Evolutionary conservation across 768 basidiomycete species (phyloP), one percentile per base, ranked within the genome.

Genomic region (Hygrophoropsis aurantiaca): DNA sequence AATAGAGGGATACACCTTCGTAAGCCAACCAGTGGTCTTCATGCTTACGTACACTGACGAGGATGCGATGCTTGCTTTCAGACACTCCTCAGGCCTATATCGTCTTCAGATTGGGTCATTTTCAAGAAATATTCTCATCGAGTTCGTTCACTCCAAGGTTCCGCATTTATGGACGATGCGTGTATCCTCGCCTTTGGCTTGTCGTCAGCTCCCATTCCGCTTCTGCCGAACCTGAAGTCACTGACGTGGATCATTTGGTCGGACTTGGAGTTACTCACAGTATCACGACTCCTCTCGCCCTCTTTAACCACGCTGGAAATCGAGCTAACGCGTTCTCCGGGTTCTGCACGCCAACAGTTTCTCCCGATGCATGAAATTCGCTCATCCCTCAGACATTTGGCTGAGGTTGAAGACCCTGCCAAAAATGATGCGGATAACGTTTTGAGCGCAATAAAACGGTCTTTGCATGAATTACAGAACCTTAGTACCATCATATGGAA

Each of bases 81-180:
- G 62, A 24, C 15, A 15, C 55, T 64, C 30, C 56, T 45, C 36
- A 56, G 63, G 23, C 44, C 60, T 30, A 62, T 64, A 59, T 53
- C 53, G 10, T 36, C 59, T 8, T 54, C 33, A 35, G 65, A 64
- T 47, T 64, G 65, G 63, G 50, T 52, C 13, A 46, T 54, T 20
- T 64, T 66, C 43, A 60, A 47, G 11, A 52, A 20, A 40, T 65
- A 66, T 50, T 57, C 62, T 11, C 44, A 42, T 33, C 55, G 63
- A 18, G 26, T 64, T 35, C 62, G 51, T 26, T 9, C 8, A 19
- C 15, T 63, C 33, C 23, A 11, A n/a, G n/a, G n/a, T 39, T 13
- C 27, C 27, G 7, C 7, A 13, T 13, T 6, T 13, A 30, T n/a
- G n/a, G n/a, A n/a, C n/a, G n/a, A n/a, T n/a, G n/a, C n/a, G n/a